Evolutionary conservation across 2,329 filamentous ascomycete species (phyloP).

Genomic region (Aspergillus texensis): DNA sequence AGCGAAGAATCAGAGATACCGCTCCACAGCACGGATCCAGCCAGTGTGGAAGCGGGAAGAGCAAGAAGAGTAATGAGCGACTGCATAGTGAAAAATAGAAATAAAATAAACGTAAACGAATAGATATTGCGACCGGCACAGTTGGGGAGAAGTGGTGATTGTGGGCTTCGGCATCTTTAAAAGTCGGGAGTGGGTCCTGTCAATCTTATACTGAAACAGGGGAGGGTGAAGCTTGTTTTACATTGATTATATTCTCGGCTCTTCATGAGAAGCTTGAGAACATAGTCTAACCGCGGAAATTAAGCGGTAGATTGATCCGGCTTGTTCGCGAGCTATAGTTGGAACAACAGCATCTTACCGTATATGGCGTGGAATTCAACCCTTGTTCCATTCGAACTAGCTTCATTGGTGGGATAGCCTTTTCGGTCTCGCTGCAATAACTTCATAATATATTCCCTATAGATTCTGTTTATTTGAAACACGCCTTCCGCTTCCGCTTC

Average conservation of each 20-base stretch:
- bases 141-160: neutral
- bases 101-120: neutral
- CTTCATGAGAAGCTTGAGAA: neutral
- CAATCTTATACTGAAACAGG: neutral
- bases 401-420: neutral
- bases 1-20: slow-evolving; percentile 29
- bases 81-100: neutral
- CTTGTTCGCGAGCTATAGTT: neutral
- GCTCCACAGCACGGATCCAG: slow-evolving; percentile 32
- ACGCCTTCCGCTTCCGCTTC: neutral
- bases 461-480: neutral
- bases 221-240: neutral
- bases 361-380: neutral
- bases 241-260: neutral
- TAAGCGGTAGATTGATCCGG: neutral
- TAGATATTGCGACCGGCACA: neutral
- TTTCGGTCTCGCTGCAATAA: neutral
- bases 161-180: neutral
- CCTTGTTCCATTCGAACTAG: neutral
- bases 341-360: neutral
- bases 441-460: neutral
- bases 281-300: neutral
- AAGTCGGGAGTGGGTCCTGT: neutral
- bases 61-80: slow-evolving; percentile 3
- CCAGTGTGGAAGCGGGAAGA: slow-evolving; percentile 12